These are phyloP conservation scores for Bruguiera gymnorhiza DNA, from an alignment of 345 rosid genomes.

Conservation along the genomic window DNA sequence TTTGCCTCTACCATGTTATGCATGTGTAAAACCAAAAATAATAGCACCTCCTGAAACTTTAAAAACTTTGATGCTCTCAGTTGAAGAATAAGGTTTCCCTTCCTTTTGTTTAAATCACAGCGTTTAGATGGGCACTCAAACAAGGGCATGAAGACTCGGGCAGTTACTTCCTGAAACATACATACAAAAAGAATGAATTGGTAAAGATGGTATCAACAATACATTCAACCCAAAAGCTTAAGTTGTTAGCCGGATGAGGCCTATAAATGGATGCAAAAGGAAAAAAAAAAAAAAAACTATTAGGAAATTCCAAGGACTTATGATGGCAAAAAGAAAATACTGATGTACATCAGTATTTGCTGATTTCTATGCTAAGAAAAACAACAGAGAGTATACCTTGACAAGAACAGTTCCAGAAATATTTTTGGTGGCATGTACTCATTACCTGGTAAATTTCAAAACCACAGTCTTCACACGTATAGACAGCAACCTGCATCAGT, in stretches of 20 bases:
- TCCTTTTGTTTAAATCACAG: constrained; percentile 55
- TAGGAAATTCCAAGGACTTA: no score
- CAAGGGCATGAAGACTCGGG: constrained; percentile 93
- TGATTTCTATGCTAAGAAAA: background rate
- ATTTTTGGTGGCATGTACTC: background rate
- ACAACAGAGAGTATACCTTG: background rate
- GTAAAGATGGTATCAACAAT: background rate
- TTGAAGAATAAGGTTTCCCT: constrained; percentile 93
- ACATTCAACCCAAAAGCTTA: no score
- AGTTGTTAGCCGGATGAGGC: no score
- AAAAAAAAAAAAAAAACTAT: no score
- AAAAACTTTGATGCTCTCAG: constrained; percentile 94
- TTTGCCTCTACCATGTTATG: background rate
- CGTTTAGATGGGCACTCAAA: constrained; percentile 77
- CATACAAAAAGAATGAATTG: constrained; percentile 16
- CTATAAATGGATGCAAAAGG: no score
- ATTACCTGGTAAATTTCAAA: constrained; percentile 93
- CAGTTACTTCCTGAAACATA: constrained; percentile 73
- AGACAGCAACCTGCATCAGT: constrained; percentile 93
- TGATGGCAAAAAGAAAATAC: background rate
- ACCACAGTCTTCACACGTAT: constrained; percentile 96
- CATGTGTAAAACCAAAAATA: constrained; percentile 13
- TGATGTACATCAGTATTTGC: no score
- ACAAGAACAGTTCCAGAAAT: background rate
- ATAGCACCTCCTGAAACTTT: constrained; percentile 89